Evolutionary conservation across 2,329 filamentous ascomycete species (phyloP), one percentile per base, ranked within the genome.

Genomic region (Fusarium verrucosum): DNA sequence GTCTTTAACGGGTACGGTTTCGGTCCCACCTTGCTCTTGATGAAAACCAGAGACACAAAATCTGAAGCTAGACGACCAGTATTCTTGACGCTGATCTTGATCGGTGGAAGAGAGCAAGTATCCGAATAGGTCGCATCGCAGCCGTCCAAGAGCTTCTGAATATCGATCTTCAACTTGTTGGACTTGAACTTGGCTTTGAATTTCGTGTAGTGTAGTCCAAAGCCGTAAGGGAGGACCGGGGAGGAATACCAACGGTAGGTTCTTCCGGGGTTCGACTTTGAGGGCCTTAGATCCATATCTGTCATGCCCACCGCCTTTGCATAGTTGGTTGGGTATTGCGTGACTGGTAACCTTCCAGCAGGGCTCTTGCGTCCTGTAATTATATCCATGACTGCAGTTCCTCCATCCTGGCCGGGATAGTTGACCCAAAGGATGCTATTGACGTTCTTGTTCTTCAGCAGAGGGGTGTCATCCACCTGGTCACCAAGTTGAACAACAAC

Each of bases 381-480:
- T 1, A 58, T 6, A 1, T 58, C 42, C 28, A 58, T 50, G 0
- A 58, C 42, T 2, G 55, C 55, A 5, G 52, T 58, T 0, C 55
- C 52, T 0, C 55, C 55, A 8, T 58, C 55, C 2, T 58, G 55
- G 3, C 52, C 52, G 2, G 55, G 55, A 5, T 58, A 58, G 16
- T 58, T 58, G 4, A 50, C 42, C 55, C 52, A 58, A 1, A 58
- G 52, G 8, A 58, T 58, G n/a, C 55, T 58, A 25, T 58, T 58
- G 6, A 58, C n/a, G 5, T 26, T 32, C 14, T 50, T 58, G 3
- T 58, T 35, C 42, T 58, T 58, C 2, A 58, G 0, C 11, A 58
- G 22, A 14, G 42, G 36, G 2, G 42, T 32, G 2, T 58, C 55
- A 4, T 58, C 52, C 0, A 58, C 42, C 0, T 58, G 55, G 0